A percentile compares a stretch with the other conserved stretches of the same genome.
These are phyloP conservation scores for Lachancea quebecensis DNA, from an alignment of 805 yeast genomes.

Conservation along the genomic window DNA sequence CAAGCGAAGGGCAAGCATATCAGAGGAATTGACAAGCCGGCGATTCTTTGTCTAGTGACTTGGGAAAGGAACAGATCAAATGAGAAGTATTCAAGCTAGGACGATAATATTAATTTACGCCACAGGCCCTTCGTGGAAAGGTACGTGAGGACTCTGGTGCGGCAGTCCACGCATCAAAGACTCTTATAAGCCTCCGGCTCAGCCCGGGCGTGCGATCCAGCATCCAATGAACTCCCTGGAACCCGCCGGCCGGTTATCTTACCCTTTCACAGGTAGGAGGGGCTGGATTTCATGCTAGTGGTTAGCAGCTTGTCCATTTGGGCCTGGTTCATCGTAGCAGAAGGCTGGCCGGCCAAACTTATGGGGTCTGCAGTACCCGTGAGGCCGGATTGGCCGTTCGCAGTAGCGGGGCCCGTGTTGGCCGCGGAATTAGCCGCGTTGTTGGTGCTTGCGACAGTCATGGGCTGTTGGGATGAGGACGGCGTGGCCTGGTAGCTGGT, in stretches of 20 bases:
- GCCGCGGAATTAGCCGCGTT: slow-evolving; percentile 4
- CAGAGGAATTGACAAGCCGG: not conserved
- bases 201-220: too few relatives aligned
- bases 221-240: too few relatives aligned
- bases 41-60: too few relatives aligned
- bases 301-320: slow-evolving; percentile 28
- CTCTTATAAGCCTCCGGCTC: too few relatives aligned
- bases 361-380: slow-evolving; percentile 3
- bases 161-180: too few relatives aligned
- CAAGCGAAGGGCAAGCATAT: not conserved
- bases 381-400: slow-evolving; percentile 5
- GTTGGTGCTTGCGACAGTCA: not conserved
- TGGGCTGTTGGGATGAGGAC: not conserved
- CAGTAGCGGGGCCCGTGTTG: slow-evolving; percentile 3
- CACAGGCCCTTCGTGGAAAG: too few relatives aligned
- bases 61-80: too few relatives aligned
- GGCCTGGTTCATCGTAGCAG: slow-evolving; percentile 21
- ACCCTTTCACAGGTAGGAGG: slow-evolving; percentile 23
- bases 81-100: too few relatives aligned
- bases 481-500: slow-evolving; percentile 4
- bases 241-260: too few relatives aligned
- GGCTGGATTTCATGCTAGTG: slow-evolving; percentile 28
- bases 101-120: too few relatives aligned
- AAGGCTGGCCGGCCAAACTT: not conserved
- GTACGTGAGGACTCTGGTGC: too few relatives aligned